phyloP scores from a whole-genome alignment of 2,329 filamentous ascomycete species.

The Venturia carpophila region DNA sequence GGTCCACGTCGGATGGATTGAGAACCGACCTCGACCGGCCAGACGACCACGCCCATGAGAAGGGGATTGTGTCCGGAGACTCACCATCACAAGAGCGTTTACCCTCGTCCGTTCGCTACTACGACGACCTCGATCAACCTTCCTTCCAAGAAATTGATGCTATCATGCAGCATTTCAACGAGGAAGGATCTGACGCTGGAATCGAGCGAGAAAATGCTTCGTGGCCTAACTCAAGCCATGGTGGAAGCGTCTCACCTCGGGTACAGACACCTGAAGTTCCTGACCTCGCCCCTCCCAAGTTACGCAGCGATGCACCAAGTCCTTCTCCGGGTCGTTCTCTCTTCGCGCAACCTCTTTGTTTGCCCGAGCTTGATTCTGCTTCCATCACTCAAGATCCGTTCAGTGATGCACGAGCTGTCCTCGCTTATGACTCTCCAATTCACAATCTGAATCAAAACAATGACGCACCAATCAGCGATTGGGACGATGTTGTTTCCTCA shows the following conservation, averaged over 20 bases:
- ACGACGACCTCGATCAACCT: slow-evolving; percentile 28
- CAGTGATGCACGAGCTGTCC: slow-evolving; percentile 54
- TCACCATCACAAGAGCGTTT: slow-evolving; percentile 2
- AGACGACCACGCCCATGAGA: not conserved
- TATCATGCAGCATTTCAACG: slow-evolving; percentile 79
- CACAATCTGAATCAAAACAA: slow-evolving; percentile 56
- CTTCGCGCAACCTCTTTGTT: slow-evolving; percentile 23
- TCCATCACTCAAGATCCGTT: slow-evolving; percentile 46
- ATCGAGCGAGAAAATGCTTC: slow-evolving; percentile 55
- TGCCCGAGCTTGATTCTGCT: slow-evolving; percentile 26
- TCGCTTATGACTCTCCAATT: slow-evolving; percentile 49
- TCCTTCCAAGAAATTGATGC: slow-evolving; percentile 83
- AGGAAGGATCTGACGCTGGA: slow-evolving; percentile 63
- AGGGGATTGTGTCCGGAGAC: not conserved
- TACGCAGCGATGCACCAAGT: slow-evolving; percentile 64
- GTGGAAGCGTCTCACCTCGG: not conserved
- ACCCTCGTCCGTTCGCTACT: slow-evolving; percentile 18
- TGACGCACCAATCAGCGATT: slow-evolving; percentile 71
- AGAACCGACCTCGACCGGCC: slow-evolving; percentile 3
- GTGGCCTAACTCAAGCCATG: slow-evolving; percentile 28
- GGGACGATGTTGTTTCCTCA: slow-evolving; percentile 79
- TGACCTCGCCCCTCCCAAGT: slow-evolving; percentile 25
- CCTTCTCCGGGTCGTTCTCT: slow-evolving; percentile 57
- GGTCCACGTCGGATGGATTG: slow-evolving; percentile 13
- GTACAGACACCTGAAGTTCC: slow-evolving; percentile 21